Conservation (phyloP, 73 alveolate species). For the Tetrahymena borealis region DNA sequence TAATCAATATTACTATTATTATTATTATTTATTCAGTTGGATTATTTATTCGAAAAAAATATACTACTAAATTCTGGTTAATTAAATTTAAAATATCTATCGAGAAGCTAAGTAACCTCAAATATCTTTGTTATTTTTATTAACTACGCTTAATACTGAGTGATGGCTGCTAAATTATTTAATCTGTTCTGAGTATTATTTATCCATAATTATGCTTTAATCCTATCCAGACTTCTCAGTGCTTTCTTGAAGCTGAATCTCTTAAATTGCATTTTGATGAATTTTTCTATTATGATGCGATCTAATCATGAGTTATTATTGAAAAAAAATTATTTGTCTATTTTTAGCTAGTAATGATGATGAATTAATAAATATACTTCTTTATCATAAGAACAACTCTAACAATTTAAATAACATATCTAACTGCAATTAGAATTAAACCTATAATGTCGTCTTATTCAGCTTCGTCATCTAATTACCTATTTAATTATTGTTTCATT, state of each 20-base stretch:
- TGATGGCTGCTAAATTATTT: neutral
- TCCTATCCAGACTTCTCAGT: neutral
- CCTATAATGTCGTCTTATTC: neutral
- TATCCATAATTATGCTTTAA: neutral
- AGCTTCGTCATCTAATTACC: neutral
- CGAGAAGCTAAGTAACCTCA: too few species aligned
- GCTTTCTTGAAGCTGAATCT: neutral
- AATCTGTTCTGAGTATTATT: neutral
- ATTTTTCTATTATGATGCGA: neutral
- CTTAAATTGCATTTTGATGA: neutral
- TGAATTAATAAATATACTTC: neutral
- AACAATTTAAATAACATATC: neutral
- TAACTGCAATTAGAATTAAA: neutral
- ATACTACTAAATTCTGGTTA: too few species aligned
- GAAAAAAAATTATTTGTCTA: neutral
- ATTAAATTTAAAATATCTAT: too few species aligned
- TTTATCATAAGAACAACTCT: neutral
- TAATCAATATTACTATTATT: too few species aligned
- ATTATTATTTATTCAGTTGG: too few species aligned
- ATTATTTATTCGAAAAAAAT: too few species aligned
- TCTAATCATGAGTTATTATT: too few species aligned
- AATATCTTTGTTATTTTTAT: too few species aligned
- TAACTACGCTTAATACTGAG: too few species aligned
- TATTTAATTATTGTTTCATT: neutral
- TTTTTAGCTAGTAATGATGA: too few species aligned